phyloP scores from a whole-genome alignment of 2,329 filamentous ascomycete genomes.

The Anthostomella pinea region DNA sequence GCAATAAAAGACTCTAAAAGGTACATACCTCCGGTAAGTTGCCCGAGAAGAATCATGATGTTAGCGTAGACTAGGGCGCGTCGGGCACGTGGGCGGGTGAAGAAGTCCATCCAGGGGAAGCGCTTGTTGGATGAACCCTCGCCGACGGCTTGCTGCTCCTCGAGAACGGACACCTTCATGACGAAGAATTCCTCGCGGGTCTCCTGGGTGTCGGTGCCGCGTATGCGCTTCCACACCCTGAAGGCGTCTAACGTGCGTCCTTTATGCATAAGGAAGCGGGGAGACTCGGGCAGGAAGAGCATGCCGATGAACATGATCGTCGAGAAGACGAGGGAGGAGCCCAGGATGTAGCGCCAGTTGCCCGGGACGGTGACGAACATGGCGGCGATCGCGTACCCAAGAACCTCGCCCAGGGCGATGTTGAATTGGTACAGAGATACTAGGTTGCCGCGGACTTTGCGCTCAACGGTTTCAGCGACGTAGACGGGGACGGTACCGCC shows the following conservation, averaged over 20 bases:
- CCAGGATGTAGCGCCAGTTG: conserved; percentile 73
- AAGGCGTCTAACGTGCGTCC: conserved; percentile 57
- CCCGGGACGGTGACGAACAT: conserved; percentile 69
- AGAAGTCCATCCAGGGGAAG: conserved; percentile 71
- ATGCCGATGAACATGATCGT: conserved; percentile 62
- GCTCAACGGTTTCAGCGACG: conserved; percentile 69
- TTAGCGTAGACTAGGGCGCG: conserved; percentile 66
- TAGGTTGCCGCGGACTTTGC: conserved; percentile 65
- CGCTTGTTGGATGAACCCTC: conserved; percentile 51
- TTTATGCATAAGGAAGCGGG: conserved; percentile 69
- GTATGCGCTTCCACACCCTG: conserved; percentile 71
- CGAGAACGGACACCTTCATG: conserved; percentile 62
- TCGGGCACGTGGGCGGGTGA: conserved; percentile 66
- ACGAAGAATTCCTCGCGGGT: conserved; percentile 68
- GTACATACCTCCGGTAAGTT: conserved; percentile 69
- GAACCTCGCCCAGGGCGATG: conserved; percentile 70
- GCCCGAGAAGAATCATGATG: conserved; percentile 67
- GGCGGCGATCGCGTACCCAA: conserved; percentile 70
- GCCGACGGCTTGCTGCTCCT: conserved; percentile 52
- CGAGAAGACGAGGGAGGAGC: conserved; percentile 68
- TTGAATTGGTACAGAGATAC: conserved; percentile 75
- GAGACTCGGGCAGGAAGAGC: conserved; percentile 68
- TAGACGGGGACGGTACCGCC: conserved; percentile 74
- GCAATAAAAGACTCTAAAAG: no score
- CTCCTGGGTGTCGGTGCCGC: conserved; percentile 55